phyloP scores from a whole-genome alignment of 768 basidiomycete genomes.

The Tephrocybe sp. region DNA sequence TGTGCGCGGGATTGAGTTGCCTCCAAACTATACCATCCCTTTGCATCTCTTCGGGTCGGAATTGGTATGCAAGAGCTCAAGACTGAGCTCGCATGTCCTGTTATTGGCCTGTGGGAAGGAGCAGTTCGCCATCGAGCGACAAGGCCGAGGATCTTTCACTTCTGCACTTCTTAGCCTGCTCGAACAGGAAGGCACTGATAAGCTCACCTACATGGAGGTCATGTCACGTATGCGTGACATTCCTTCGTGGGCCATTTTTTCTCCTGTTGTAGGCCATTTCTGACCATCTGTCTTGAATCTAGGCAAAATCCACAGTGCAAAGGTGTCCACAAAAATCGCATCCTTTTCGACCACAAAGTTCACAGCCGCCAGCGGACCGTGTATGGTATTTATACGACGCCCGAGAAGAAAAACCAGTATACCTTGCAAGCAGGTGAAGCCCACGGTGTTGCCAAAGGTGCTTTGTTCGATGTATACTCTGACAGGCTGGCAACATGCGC shows the following conservation, averaged over 20 bases:
- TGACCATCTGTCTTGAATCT: background rate
- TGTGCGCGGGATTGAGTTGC: too few relatives aligned
- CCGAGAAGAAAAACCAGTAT: background rate
- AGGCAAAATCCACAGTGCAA: slow-evolving; percentile 7
- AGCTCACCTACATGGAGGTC: too few relatives aligned
- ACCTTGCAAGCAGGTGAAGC: too few relatives aligned
- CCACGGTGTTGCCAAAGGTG: background rate
- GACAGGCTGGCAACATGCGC: background rate
- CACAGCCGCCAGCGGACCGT: background rate
- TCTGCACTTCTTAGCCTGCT: too few relatives aligned
- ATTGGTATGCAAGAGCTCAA: background rate
- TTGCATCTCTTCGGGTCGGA: background rate
- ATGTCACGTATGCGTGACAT: background rate
- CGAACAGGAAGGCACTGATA: too few relatives aligned
- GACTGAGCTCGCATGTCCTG: background rate
- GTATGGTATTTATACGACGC: background rate
- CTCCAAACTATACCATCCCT: background rate
- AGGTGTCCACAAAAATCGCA: background rate
- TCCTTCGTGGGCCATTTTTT: background rate
- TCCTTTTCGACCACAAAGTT: too few relatives aligned
- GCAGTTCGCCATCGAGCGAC: too few relatives aligned
- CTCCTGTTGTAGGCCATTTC: too few relatives aligned
- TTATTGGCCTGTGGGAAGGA: slow-evolving; percentile 9
- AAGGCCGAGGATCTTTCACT: too few relatives aligned
- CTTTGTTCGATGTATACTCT: background rate